These are phyloP conservation scores for Taphrina deformans DNA, from an alignment of 1,139 yeast species.

Conservation along the genomic window DNA sequence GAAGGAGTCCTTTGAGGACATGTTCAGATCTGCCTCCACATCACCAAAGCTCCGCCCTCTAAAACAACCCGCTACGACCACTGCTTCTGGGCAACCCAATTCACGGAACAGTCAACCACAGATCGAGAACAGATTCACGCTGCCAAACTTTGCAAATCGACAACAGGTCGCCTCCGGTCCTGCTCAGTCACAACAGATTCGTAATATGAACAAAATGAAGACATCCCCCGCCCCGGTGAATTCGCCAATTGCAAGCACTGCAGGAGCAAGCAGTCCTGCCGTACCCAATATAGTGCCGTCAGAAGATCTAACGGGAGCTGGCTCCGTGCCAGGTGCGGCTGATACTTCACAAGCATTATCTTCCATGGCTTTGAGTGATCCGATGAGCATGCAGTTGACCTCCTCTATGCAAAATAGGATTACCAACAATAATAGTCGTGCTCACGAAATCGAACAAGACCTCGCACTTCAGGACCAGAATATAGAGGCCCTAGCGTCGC, in stretches of 20 bases:
- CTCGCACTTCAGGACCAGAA: constrained; percentile 20
- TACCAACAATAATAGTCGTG: not conserved
- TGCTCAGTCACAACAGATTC: constrained; percentile 5
- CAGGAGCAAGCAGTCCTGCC: not conserved
- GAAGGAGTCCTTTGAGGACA: constrained; percentile 30
- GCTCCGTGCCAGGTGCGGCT: not conserved
- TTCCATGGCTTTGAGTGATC: not conserved
- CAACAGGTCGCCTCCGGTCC: constrained; percentile 19
- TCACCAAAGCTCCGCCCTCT: constrained; percentile 16
- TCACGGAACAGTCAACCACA: not conserved
- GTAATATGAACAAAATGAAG: constrained; percentile 26
- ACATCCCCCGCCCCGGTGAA: not conserved
- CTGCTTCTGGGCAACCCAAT: not conserved
- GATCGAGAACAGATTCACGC: constrained; percentile 15
- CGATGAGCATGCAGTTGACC: constrained; percentile 19
- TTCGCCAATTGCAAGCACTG: not conserved
- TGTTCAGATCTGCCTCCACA: constrained; percentile 26
- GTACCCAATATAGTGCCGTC: not conserved
- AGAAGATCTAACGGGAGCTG: not conserved
- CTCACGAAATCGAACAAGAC: constrained; percentile 12
- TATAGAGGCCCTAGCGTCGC: constrained; percentile 14
- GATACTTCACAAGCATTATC: not conserved
- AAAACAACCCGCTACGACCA: constrained; percentile 11
- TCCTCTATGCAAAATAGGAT: constrained; percentile 11
- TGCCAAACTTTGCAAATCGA: constrained; percentile 19